phyloP scores from a whole-genome alignment of 208 protist genomes.

The Trypanosoma platydactyli region DNA sequence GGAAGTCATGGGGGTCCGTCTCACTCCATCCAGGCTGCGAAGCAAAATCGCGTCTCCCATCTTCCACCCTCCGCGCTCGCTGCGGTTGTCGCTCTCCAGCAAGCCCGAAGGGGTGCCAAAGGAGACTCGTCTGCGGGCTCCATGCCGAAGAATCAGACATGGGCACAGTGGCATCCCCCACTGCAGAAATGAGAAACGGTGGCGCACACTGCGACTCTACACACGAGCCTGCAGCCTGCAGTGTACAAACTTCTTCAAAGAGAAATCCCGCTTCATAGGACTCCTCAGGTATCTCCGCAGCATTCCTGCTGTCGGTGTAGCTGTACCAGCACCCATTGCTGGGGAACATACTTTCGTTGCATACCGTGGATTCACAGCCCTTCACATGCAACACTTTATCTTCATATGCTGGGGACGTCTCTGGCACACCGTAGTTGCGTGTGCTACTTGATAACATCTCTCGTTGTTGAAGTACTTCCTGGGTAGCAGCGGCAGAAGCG shows the following conservation, averaged over 20 bases:
- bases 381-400: neutral
- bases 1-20: neutral
- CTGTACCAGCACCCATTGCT: neutral
- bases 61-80: neutral
- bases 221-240: neutral
- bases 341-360: neutral
- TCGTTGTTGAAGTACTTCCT: neutral
- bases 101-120: neutral
- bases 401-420: too few species aligned
- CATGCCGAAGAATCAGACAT: neutral
- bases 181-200: neutral
- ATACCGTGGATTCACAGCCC: neutral
- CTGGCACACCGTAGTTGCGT: too few species aligned
- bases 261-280: neutral
- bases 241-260: neutral
- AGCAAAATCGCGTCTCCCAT: neutral
- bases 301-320: neutral
- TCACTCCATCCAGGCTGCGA: neutral
- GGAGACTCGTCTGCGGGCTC: neutral
- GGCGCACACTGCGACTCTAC: neutral
- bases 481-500: constrained; percentile 1
- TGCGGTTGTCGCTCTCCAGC: constrained; percentile 1
- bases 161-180: neutral
- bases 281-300: neutral
- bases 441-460: neutral